phyloP scores from a whole-genome alignment of 75 land plant species.

The Gnetum montanum region DNA sequence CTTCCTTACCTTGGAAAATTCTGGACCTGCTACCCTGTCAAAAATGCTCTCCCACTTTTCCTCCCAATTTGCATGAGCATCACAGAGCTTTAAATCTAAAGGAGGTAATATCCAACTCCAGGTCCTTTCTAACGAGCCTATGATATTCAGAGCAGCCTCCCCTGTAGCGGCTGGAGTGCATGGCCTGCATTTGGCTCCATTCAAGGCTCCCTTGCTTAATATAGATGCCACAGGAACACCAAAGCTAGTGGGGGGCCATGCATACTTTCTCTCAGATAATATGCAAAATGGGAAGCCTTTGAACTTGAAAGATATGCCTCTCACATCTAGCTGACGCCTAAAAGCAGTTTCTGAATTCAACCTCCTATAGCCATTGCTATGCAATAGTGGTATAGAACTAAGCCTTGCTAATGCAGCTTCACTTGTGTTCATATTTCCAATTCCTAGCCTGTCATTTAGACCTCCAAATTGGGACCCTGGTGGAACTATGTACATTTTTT shows the following conservation, averaged over 20 bases:
- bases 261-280: constrained; percentile 37
- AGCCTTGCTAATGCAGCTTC: constrained; percentile 50
- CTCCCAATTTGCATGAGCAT: constrained; percentile 62
- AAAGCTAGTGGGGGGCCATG: constrained; percentile 36
- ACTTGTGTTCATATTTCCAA: constrained; percentile 46
- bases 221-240: constrained; percentile 79
- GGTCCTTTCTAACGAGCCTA: constrained; percentile 15
- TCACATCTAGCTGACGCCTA: constrained; percentile 36
- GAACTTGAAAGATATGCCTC: constrained; percentile 6
- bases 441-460: constrained; percentile 69
- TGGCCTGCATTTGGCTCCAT: constrained; percentile 92
- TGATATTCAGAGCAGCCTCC: constrained; percentile 26
- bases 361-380: constrained; percentile 17
- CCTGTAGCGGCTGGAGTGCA: constrained; percentile 54
- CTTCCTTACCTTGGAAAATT: constrained; percentile 19
- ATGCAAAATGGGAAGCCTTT: constrained; percentile 48
- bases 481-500: constrained; percentile 38
- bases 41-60: constrained; percentile 53
- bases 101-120: constrained; percentile 70
- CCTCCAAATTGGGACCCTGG: constrained; percentile 61
- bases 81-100: constrained; percentile 49
- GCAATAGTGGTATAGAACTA: constrained; percentile 27
- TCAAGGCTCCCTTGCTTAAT: constrained; percentile 59
- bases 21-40: constrained; percentile 40
- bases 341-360: constrained; percentile 68